phyloP scores from a whole-genome alignment of 805 yeast genomes.

The Danielia oregonensis region DNA sequence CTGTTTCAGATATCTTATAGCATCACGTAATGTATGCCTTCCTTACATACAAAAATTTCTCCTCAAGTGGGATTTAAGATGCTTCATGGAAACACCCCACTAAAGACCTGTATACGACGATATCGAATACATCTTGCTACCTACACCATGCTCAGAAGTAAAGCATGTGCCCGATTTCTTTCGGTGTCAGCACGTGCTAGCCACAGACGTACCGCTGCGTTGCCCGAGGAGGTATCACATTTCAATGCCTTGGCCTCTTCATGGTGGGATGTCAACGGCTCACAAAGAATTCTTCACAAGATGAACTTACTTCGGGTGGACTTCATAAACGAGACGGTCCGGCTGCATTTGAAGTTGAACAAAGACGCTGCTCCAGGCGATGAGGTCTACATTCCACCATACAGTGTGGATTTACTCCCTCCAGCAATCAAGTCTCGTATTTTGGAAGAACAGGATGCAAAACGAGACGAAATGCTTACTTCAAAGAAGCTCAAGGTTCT shows the following conservation, averaged over 20 bases:
- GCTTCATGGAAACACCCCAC: too few relatives aligned
- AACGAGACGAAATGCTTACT: slow-evolving; percentile 34
- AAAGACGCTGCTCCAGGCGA: slow-evolving; percentile 30
- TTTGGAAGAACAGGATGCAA: slow-evolving; percentile 45
- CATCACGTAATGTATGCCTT: too few relatives aligned
- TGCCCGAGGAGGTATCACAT: slow-evolving; percentile 68
- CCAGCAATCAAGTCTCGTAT: slow-evolving; percentile 45
- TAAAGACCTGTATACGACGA: too few relatives aligned
- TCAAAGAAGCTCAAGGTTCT: slow-evolving; percentile 49
- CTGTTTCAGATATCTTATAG: too few relatives aligned
- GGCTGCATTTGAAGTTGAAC: slow-evolving; percentile 41
- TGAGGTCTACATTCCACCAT: slow-evolving; percentile 73
- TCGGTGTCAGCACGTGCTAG: background rate
- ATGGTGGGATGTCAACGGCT: slow-evolving; percentile 98
- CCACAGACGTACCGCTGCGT: slow-evolving; percentile 36
- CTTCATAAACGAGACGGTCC: slow-evolving; percentile 65
- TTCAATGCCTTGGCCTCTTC: slow-evolving; percentile 82
- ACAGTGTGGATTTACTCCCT: slow-evolving; percentile 66
- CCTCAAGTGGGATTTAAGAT: too few relatives aligned
- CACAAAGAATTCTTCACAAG: slow-evolving; percentile 89
- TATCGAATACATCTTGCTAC: too few relatives aligned
- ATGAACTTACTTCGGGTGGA: slow-evolving; percentile 92
- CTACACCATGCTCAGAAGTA: too few relatives aligned
- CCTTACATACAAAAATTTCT: too few relatives aligned
- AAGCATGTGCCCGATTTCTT: background rate